Conservation (phyloP, 1,139 yeast genomes). For the Schizosaccharomyces versatilis region DNA sequence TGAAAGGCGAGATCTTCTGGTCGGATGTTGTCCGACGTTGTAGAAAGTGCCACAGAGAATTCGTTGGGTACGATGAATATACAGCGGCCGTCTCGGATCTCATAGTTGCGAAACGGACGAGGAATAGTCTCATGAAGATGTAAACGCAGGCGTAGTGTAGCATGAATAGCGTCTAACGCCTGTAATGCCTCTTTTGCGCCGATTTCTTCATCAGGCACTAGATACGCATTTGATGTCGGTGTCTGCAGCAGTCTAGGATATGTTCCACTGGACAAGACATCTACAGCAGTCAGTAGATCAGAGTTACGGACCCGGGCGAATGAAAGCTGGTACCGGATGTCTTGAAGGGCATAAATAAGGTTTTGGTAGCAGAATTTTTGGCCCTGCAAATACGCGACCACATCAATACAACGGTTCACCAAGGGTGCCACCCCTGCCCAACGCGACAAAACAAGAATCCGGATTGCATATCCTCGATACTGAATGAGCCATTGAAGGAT, state of each 20-base stretch:
- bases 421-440: conserved; percentile 64
- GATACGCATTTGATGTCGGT: conserved; percentile 15
- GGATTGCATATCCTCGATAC: conserved; percentile 59
- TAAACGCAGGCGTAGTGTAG: conserved; percentile 50
- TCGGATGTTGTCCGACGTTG: conserved; percentile 35
- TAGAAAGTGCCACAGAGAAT: conserved; percentile 48
- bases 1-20: conserved; percentile 27
- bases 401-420: conserved; percentile 54
- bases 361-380: conserved; percentile 50
- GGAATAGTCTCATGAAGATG: conserved; percentile 29
- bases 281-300: conserved; percentile 66
- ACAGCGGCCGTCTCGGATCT: conserved; percentile 54
- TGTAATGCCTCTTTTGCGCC: conserved; percentile 36
- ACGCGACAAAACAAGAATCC: conserved; percentile 61
- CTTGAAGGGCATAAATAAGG: conserved; percentile 36
- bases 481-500: conserved; percentile 46
- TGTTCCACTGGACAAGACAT: conserved; percentile 50
- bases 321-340: conserved; percentile 41
- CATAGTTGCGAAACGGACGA: conserved; percentile 32
- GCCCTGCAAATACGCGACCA: conserved; percentile 69
- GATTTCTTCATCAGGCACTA: conserved; percentile 23
- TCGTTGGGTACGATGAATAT: conserved; percentile 42
- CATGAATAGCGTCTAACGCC: conserved; percentile 48
- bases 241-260: conserved; percentile 4
- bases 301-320: conserved; percentile 72